Percentiles rank a stretch among this genome's conserved stretches.
phyloP scores from a whole-genome alignment of 139 green algal genomes.

The Yamagishiella unicocca region DNA sequence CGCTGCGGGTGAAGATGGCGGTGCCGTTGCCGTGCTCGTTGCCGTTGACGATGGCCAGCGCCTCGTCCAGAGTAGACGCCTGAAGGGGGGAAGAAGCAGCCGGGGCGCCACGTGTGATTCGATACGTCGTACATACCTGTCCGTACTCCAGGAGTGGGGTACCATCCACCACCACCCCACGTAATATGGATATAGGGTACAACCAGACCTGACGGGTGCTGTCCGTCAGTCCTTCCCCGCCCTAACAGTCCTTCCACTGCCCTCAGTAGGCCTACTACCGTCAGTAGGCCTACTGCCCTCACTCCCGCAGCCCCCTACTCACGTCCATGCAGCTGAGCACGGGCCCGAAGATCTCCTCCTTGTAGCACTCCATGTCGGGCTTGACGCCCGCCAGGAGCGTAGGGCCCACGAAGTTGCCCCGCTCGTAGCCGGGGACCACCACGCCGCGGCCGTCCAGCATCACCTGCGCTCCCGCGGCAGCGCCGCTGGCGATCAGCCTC shows the following conservation, averaged over 20 bases:
- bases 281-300: no score
- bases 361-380: constrained; percentile 90
- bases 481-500: constrained; percentile 76
- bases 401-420: constrained; percentile 95
- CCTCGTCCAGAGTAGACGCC: constrained; percentile 85
- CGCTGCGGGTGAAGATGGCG: constrained; percentile 92
- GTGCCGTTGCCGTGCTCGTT: constrained; percentile 96
- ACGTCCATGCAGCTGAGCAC: constrained; percentile 91
- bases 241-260: no score
- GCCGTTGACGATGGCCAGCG: constrained; percentile 89
- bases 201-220: no score
- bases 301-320: neutral
- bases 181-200: no score
- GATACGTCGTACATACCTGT: neutral
- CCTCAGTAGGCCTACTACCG: no score
- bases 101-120: neutral
- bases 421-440: constrained; percentile 77
- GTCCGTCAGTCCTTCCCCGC: no score
- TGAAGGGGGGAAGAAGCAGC: constrained; percentile 35
- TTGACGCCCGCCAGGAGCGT: constrained; percentile 89
- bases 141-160: neutral
- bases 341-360: constrained; percentile 96
- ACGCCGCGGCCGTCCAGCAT: constrained; percentile 86
- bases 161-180: no score
- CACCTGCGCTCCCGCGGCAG: constrained; percentile 75